These are phyloP conservation scores for Houttuynia cordata DNA, from an alignment of 164 flowering plant genomes.

Conservation along the genomic window DNA sequence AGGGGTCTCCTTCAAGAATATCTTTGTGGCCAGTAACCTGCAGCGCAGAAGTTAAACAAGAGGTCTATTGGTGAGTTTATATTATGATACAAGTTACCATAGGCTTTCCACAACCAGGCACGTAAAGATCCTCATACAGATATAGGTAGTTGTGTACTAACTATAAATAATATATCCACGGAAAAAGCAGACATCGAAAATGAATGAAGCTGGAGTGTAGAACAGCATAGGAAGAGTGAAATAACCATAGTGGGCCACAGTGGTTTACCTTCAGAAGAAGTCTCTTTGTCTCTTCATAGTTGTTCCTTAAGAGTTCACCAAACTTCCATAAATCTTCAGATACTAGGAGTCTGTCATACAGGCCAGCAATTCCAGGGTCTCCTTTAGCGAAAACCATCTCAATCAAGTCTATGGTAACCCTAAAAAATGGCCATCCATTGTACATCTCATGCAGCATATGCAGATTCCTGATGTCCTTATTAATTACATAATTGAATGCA, in stretches of 20 bases:
- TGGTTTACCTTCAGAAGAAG: conserved; percentile 64
- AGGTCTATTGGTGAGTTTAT: not conserved
- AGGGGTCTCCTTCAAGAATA: conserved; percentile 90
- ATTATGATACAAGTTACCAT: too few relatives aligned
- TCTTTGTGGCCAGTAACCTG: conserved; percentile 95
- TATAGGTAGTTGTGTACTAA: too few relatives aligned
- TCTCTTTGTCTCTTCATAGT: conserved; percentile 74
- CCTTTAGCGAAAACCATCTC: conserved; percentile 99
- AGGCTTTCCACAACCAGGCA: too few relatives aligned
- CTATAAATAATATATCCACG: too few relatives aligned
- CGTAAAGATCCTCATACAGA: too few relatives aligned
- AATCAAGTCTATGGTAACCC: conserved; percentile 89
- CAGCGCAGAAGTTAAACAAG: not conserved
- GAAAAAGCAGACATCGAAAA: not conserved
- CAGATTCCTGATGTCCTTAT: conserved; percentile 69
- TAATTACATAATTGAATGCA: conserved; percentile 64
- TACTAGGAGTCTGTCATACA: conserved; percentile 87
- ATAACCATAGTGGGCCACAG: not conserved
- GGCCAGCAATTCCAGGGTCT: conserved; percentile 91
- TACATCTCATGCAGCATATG: conserved; percentile 86
- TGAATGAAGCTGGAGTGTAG: not conserved
- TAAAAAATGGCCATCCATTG: conserved; percentile 95
- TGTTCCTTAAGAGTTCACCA: conserved; percentile 62
- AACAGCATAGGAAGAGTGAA: not conserved
- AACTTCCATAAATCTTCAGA: conserved; percentile 82